phyloP scores from a whole-genome alignment of 1,139 yeast genomes.

The Wickerhamomyces sp. region DNA sequence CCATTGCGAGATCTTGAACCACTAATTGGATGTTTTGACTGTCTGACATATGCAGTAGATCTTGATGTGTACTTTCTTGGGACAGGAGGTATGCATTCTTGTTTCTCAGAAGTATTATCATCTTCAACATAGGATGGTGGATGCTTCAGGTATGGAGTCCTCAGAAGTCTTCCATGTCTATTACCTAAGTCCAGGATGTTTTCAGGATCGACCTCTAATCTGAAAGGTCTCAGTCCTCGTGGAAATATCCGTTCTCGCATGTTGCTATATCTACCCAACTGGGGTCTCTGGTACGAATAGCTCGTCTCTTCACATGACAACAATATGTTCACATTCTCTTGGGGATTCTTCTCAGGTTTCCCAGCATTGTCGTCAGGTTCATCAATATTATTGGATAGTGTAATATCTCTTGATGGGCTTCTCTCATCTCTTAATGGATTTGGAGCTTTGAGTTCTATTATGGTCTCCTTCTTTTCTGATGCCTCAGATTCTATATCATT shows the following conservation, averaged over 20 bases:
- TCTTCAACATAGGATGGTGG: not conserved
- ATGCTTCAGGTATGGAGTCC: not conserved
- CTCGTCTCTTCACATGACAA: no score
- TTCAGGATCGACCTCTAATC: not conserved
- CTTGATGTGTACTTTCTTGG: constrained; percentile 1
- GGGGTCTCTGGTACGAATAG: no score
- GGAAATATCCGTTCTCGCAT: not conserved
- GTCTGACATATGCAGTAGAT: constrained; percentile 4
- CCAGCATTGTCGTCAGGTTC: no score
- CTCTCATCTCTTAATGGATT: not conserved
- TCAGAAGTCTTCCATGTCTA: not conserved
- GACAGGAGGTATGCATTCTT: no score
- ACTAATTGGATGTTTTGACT: constrained; percentile 6
- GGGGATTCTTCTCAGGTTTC: no score
- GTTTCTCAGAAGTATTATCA: not conserved
- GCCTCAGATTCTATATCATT: not conserved
- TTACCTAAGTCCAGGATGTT: not conserved
- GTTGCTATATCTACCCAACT: not conserved
- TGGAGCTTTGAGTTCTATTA: not conserved
- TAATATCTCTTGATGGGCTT: no score
- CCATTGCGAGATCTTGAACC: constrained; percentile 49
- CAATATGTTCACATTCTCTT: no score
- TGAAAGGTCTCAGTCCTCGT: not conserved
- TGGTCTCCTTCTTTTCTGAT: not conserved
- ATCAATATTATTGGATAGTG: no score